Conservation (phyloP, 1,284 basidiomycete genomes). For the Trichosporon inkin region DNA sequence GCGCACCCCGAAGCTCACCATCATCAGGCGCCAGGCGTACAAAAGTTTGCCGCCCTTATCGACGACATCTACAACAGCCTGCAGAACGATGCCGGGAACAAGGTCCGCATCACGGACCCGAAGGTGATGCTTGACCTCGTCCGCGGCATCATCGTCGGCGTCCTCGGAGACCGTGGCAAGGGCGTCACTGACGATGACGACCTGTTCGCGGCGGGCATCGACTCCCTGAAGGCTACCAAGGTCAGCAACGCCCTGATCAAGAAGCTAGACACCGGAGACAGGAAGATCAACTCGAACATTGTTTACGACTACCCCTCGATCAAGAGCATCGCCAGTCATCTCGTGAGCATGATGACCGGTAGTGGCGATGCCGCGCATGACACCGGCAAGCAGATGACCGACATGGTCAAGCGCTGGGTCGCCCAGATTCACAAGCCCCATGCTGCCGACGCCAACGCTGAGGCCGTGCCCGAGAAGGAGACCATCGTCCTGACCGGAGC, state of each 20-base stretch:
- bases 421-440: conserved; percentile 28
- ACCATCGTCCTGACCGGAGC: conserved; percentile 56
- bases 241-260: conserved; percentile 57
- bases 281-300: conserved; percentile 51
- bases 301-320: conserved; percentile 47
- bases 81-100: conserved; percentile 51
- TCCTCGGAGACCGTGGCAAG: conserved; percentile 25
- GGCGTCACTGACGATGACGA: conserved; percentile 38
- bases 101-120: conserved; percentile 24
- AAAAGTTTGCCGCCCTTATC: conserved; percentile 56
- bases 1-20: conserved; percentile 44
- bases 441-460: conserved; percentile 4
- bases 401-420: background rate
- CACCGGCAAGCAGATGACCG: background rate
- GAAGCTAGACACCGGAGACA: conserved; percentile 49
- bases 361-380: background rate
- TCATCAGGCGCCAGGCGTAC: conserved; percentile 51
- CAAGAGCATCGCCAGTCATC: conserved; percentile 30
- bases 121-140: conserved; percentile 32
- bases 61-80: conserved; percentile 54
- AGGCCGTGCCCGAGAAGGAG: conserved; percentile 11
- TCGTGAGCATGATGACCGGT: conserved; percentile 27
- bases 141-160: background rate
- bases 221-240: conserved; percentile 58
- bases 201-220: conserved; percentile 53